phyloP scores from a whole-genome alignment of 1,284 basidiomycete genomes.

The Ustilago nuda region DNA sequence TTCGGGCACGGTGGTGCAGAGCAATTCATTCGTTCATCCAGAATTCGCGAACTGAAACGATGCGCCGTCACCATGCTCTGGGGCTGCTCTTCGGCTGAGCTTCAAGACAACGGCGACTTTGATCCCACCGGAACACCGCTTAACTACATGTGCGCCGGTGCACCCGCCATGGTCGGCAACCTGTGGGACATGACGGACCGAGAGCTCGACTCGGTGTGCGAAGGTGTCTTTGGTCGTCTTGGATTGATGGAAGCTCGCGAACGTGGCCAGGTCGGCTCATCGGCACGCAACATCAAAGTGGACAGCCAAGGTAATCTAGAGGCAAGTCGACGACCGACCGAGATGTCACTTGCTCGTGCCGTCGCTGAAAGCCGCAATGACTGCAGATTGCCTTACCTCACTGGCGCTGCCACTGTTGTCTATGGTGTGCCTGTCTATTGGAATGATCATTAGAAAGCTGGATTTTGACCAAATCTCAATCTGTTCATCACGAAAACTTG shows the following conservation, averaged over 20 bases:
- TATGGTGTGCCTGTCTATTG: slow-evolving; percentile 83
- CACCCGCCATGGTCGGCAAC: slow-evolving; percentile 91
- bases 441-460: slow-evolving; percentile 19
- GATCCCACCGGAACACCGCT: slow-evolving; percentile 91
- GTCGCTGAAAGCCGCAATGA: slow-evolving; percentile 81
- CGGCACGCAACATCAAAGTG: slow-evolving; percentile 30
- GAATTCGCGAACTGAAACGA: slow-evolving; percentile 80
- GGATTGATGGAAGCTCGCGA: slow-evolving; percentile 71
- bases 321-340: slow-evolving; percentile 31
- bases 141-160: slow-evolving; percentile 94
- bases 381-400: slow-evolving; percentile 91
- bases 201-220: slow-evolving; percentile 92
- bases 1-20: slow-evolving; percentile 97
- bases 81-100: slow-evolving; percentile 93
- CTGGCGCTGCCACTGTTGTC: slow-evolving; percentile 92
- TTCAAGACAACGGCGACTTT: slow-evolving; percentile 91
- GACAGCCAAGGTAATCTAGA: slow-evolving; percentile 16
- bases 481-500: not conserved
- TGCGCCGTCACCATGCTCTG: slow-evolving; percentile 97
- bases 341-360: slow-evolving; percentile 78
- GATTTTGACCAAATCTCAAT: not conserved
- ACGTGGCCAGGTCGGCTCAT: slow-evolving; percentile 50
- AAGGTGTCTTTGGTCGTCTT: slow-evolving; percentile 82
- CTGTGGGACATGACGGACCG: slow-evolving; percentile 98
- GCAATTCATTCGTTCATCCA: slow-evolving; percentile 84